Conservation (phyloP, 2,329 filamentous ascomycete species). For the Bipolaris bicolor region DNA sequence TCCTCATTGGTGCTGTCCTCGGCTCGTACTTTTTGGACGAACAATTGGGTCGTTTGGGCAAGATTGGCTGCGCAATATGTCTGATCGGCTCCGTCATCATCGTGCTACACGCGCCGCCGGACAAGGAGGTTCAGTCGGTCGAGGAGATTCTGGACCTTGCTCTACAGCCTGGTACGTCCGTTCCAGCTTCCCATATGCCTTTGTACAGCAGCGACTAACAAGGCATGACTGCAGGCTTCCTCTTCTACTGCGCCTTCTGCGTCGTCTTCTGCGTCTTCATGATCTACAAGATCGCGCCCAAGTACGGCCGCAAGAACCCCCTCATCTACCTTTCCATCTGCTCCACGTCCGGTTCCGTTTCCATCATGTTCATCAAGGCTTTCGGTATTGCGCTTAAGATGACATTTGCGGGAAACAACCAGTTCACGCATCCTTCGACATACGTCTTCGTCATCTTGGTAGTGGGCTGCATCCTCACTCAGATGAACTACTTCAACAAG, state of each 20-base stretch:
- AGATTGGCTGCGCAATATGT: slow-evolving; percentile 94
- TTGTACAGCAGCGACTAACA: slow-evolving; percentile 18
- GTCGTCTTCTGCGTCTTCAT: slow-evolving; percentile 85
- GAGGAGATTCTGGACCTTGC: slow-evolving; percentile 92
- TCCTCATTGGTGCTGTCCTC: slow-evolving; percentile 91
- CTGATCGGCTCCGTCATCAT: slow-evolving; percentile 96
- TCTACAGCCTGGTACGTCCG: slow-evolving; percentile 77
- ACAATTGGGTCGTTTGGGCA: slow-evolving; percentile 85
- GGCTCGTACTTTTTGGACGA: slow-evolving; percentile 95
- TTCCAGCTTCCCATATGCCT: slow-evolving; percentile 24
- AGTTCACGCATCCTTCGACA: slow-evolving; percentile 92
- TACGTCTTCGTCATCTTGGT: slow-evolving; percentile 98
- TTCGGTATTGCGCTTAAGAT: slow-evolving; percentile 98
- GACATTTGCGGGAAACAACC: slow-evolving; percentile 90
- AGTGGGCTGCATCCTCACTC: slow-evolving; percentile 89
- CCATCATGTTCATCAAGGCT: slow-evolving; percentile 98
- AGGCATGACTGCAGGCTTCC: slow-evolving; percentile 69
- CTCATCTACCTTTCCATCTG: slow-evolving; percentile 97
- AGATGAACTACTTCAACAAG: slow-evolving; percentile 99
- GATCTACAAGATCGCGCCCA: slow-evolving; percentile 93
- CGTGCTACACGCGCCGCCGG: slow-evolving; percentile 93
- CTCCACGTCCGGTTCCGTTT: slow-evolving; percentile 94
- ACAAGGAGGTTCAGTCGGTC: slow-evolving; percentile 88
- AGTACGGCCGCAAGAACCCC: slow-evolving; percentile 92
- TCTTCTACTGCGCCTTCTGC: slow-evolving; percentile 82